Conservation (phyloP, 345 rosid species). For the Linum tenue region DNA sequence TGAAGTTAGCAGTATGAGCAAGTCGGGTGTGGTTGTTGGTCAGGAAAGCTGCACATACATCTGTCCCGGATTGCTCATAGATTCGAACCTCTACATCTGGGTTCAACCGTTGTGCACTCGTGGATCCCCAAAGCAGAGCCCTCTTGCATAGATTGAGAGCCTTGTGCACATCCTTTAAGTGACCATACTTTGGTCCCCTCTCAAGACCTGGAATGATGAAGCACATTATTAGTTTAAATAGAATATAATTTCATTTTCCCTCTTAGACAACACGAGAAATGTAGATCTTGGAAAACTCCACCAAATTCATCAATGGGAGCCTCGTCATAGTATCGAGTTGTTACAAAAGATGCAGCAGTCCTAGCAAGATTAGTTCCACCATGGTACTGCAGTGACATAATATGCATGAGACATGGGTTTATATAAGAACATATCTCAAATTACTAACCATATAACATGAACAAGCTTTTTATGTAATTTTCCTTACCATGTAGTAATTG, state of each 20-base stretch:
- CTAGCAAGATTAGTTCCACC: slow-evolving; percentile 92
- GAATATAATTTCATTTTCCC: background rate
- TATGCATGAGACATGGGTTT: background rate
- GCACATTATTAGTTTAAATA: background rate
- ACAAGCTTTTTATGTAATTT: background rate
- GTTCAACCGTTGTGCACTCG: slow-evolving; percentile 22
- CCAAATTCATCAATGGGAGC: slow-evolving; percentile 96
- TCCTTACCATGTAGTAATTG: slow-evolving; percentile 86
- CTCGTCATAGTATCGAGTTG: slow-evolving; percentile 94
- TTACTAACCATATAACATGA: background rate
- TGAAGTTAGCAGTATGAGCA: slow-evolving; percentile 36
- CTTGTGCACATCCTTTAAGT: slow-evolving; percentile 70
- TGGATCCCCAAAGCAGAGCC: slow-evolving; percentile 61
- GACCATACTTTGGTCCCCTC: slow-evolving; percentile 75
- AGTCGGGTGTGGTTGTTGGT: slow-evolving; percentile 53
- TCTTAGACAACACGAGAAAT: background rate
- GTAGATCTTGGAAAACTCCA: slow-evolving; percentile 3
- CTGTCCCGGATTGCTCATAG: slow-evolving; percentile 44
- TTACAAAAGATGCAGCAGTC: slow-evolving; percentile 64
- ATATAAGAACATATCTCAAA: background rate
- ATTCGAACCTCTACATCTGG: slow-evolving; percentile 44
- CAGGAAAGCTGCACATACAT: slow-evolving; percentile 69
- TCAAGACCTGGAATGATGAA: slow-evolving; percentile 33
- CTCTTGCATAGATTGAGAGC: slow-evolving; percentile 62
- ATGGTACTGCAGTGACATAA: slow-evolving; percentile 46